phyloP scores from a whole-genome alignment of 345 rosid genomes.

The Populus ilicifolia region DNA sequence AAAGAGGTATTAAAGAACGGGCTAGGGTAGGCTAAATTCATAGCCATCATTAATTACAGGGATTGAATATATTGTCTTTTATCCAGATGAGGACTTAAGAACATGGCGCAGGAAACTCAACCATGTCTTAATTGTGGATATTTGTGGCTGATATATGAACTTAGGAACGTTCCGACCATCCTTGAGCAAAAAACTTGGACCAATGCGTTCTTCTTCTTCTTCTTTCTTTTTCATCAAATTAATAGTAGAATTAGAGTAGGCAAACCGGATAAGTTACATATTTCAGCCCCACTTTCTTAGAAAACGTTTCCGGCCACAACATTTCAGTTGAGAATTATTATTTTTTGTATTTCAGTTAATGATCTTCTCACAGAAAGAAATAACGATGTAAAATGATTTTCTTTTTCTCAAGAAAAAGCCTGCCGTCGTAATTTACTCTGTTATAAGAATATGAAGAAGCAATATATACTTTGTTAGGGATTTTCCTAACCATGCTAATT shows the following conservation, averaged over 20 bases:
- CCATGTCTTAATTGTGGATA: not conserved
- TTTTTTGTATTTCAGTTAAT: no score
- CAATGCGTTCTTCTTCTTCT: not conserved
- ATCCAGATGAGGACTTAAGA: not conserved
- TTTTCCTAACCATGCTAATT: no score
- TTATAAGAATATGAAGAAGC: no score
- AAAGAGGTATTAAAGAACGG: not conserved
- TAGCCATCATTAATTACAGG: not conserved
- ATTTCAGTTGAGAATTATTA: no score
- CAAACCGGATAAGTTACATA: not conserved
- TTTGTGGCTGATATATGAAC: not conserved
- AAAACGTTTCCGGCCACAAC: not conserved
- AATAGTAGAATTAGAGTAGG: not conserved
- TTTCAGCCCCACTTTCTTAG: not conserved
- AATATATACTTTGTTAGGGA: no score
- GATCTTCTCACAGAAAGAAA: not conserved
- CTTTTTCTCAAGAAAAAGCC: no score
- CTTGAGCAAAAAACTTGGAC: not conserved
- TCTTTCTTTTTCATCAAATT: not conserved
- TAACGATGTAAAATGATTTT: no score
- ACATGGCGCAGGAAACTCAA: not conserved
- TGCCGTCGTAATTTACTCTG: no score
- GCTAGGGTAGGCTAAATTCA: not conserved
- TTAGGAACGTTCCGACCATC: not conserved
- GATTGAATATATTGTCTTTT: slow-evolving; percentile 9